Conservation (phyloP, 805 yeast genomes). For the Lipomyces yamadae region DNA sequence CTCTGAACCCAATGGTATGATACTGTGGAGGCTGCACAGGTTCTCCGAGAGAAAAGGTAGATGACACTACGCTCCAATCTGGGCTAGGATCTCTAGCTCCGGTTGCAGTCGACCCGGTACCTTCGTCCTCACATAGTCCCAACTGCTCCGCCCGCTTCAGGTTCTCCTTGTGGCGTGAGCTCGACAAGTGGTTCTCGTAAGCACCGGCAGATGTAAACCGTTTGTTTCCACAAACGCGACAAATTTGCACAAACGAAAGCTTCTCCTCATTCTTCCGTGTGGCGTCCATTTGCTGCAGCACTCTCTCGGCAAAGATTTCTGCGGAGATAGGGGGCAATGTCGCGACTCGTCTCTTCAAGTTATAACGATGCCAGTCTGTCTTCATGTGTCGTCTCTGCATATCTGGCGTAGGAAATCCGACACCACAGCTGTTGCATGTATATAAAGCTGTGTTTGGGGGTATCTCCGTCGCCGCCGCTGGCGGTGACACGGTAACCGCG, state of each 20-base stretch:
- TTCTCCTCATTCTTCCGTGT: constrained; percentile 32
- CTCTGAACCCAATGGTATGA: constrained; percentile 19
- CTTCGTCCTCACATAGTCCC: constrained; percentile 12
- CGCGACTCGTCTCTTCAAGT: constrained; percentile 91
- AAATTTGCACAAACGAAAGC: constrained; percentile 24
- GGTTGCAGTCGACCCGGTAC: neutral
- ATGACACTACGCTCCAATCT: constrained; percentile 9
- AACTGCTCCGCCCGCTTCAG: constrained; percentile 13
- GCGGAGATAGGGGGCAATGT: constrained; percentile 73
- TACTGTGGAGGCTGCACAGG: constrained; percentile 1
- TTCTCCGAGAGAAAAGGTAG: constrained; percentile 19
- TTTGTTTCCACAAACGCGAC: constrained; percentile 39
- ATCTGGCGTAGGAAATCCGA: constrained; percentile 79
- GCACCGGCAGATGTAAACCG: constrained; percentile 40
- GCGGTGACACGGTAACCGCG: neutral
- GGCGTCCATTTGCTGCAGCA: constrained; percentile 48
- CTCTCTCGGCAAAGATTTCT: constrained; percentile 72
- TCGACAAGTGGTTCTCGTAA: constrained; percentile 38
- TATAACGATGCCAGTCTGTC: constrained; percentile 97
- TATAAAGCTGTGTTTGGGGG: constrained; percentile 43
- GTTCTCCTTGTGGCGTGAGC: constrained; percentile 37
- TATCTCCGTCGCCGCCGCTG: neutral
- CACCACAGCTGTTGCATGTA: constrained; percentile 89
- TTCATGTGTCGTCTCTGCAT: constrained; percentile 93
- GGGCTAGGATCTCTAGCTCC: constrained; percentile 9